Evolutionary conservation across 257 asterid species (phyloP), one percentile per base, ranked within the genome.

Genomic region (Solanum paucissectum): DNA sequence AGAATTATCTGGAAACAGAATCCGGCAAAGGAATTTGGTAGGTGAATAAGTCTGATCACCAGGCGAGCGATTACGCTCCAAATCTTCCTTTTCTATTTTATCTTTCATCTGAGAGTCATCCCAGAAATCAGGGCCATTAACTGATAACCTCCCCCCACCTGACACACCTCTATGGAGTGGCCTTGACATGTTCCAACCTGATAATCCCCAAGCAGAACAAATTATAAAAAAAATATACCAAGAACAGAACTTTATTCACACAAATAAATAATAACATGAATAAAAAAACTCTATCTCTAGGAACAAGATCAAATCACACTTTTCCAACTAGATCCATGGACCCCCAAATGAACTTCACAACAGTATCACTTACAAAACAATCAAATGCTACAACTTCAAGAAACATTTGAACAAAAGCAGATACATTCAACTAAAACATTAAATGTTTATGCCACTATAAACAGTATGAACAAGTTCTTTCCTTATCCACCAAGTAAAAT

Each of bases 91-190:
- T 90, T 94, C 99, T 23, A 88, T 38, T 87, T 87, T 96, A 87
- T 93, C 99, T 91, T 96, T 97, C 96, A 90, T 93, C 91, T 93
- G 97, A 88, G 96, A 94, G 49, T 94, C 98, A 84, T 94, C 95
- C 96, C 93, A 94, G 21, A 89, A 90, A 91, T 94, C 96, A 88
- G 90, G 91, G 86, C 87, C 91, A 89, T 90, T 92, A 46, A 92
- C 96, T 2, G 93, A 90, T 72, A 91, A 88, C 82, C 94, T 93
- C 75, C 94, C 95, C 68, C 95, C 95, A 86, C 93, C 92, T 3
- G 91, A 94, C 44, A 92, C 91, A 90, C 99, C 98, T 90, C 99
- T 96, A 84, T 94, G 98, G 88, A 94, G 98, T 90, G 99, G 96
- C 95, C 95, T 95, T 20, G 98, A 88, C 99, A 97, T 97, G 73